phyloP scores from a whole-genome alignment of 2,329 filamentous ascomycete species.

The Trichothecium sympodiale region DNA sequence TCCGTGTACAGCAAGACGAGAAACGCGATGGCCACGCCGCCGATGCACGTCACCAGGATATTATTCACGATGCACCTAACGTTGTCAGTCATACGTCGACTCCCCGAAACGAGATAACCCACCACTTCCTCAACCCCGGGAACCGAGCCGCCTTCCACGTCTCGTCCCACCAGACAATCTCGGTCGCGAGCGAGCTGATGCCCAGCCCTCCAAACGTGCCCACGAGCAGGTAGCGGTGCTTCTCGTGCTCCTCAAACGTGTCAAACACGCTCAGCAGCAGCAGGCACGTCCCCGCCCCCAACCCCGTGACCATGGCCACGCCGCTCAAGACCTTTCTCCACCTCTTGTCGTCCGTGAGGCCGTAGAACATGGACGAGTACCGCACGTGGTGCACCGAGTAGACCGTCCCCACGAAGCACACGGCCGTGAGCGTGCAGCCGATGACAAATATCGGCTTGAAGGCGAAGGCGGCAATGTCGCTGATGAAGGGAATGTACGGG shows the following conservation, averaged over 20 bases:
- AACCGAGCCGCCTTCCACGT: slow-evolving; percentile 5
- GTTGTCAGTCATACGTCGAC: no score
- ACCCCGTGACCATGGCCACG: slow-evolving; percentile 5
- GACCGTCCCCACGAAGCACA: slow-evolving; percentile 5
- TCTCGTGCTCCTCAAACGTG: slow-evolving; percentile 5
- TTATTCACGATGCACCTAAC: slow-evolving; percentile 5
- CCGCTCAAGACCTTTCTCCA: slow-evolving; percentile 5
- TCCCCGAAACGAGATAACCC: no score
- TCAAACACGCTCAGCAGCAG: slow-evolving; percentile 5
- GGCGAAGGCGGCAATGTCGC: slow-evolving; percentile 5
- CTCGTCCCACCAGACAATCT: slow-evolving; percentile 6
- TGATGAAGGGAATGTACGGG: slow-evolving; percentile 4
- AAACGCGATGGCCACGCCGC: slow-evolving; percentile 2
- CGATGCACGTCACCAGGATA: slow-evolving; percentile 4
- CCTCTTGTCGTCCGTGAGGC: slow-evolving; percentile 2
- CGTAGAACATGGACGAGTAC: slow-evolving; percentile 4
- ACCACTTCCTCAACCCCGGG: slow-evolving; percentile 5
- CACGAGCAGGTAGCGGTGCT: slow-evolving; percentile 4
- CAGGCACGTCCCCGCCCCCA: slow-evolving; percentile 2
- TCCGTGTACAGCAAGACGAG: slow-evolving; percentile 4
- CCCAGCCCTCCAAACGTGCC: slow-evolving; percentile 5
- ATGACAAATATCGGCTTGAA: slow-evolving; percentile 6
- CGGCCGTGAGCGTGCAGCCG: slow-evolving; percentile 3
- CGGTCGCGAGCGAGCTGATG: slow-evolving; percentile 3
- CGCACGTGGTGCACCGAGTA: slow-evolving; percentile 5